Base-by-base conservation (phyloP, 345 rosid genomes). In the Eucalyptus virginea region DNA sequence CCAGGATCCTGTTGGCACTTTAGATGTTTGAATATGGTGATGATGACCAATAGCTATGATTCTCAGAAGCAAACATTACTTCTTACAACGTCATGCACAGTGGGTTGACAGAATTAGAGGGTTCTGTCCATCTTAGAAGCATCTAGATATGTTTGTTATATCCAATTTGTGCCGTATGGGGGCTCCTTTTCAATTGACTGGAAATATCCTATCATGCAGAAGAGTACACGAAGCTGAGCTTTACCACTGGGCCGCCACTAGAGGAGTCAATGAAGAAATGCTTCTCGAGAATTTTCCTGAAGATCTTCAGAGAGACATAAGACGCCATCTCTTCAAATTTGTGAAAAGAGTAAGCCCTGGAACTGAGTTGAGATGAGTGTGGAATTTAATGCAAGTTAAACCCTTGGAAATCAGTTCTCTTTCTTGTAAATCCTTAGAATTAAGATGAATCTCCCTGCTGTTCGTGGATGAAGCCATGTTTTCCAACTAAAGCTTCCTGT, bases 221-320 rank as follows among this genome's bases (percentile, higher is more conserved):
- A 95, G 91, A 93, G 98, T 97, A 50, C 90, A 93, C 77, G 94
- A 94, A 90, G 98, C 99, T 89, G 99, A 97, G 93, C 92, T 96
- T 65, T 96, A 95, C 72, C 92, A 92, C 89, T 97, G 99, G 99
- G 96, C 98, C 80, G 97, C 98, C 44, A 96, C 98, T 9, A 95
- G 98, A 94, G 99, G 99, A 45, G 96, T 96, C 81, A 95, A 96
- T 58, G 99, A 96, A 91, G 97, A 92, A 58, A 81, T 90, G 92
- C 96, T 96, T 15, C 88, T 96, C 58, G 94, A 94, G 90, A 96
- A 94, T 92, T 91, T 97, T 93, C 99, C 99, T 6, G 99, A 97
- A 90, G 98, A 96, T 87, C 95, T 96, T 89, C 99, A 94, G 86
- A 92, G 95, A 92, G 98, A 96, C 30, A 95, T 97, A 93, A 93